Evolutionary conservation across 768 basidiomycete genomes (phyloP).

Genomic region (Rhizopogon vinicolor): DNA sequence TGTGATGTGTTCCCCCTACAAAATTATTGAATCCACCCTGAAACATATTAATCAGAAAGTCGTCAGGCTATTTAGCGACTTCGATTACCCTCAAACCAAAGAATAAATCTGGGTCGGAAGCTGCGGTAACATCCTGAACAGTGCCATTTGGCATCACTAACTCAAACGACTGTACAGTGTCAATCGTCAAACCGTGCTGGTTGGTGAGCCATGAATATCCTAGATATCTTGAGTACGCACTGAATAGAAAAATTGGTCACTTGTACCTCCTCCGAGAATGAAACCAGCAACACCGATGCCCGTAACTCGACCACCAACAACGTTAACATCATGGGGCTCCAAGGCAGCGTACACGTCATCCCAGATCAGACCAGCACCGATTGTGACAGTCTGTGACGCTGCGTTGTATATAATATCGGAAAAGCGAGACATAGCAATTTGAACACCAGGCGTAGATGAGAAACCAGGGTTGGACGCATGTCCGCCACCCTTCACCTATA

Average conservation of each 20-base stretch:
- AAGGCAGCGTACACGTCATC: slow-evolving; percentile 56
- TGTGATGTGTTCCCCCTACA: slow-evolving; percentile 11
- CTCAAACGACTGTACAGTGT: slow-evolving; percentile 48
- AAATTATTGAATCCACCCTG: slow-evolving; percentile 62
- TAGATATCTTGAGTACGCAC: slow-evolving; percentile 3
- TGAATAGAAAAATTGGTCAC: slow-evolving; percentile 22
- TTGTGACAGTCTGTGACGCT: slow-evolving; percentile 29
- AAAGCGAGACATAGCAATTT: slow-evolving; percentile 49
- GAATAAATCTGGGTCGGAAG: slow-evolving; percentile 31
- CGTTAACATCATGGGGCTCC: slow-evolving; percentile 41
- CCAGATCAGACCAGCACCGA: slow-evolving; percentile 51
- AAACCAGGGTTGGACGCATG: slow-evolving; percentile 50
- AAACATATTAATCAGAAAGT: not conserved
- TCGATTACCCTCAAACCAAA: slow-evolving; percentile 31
- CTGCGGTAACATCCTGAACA: slow-evolving; percentile 27
- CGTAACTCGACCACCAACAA: slow-evolving; percentile 51
- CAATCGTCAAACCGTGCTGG: slow-evolving; percentile 49
- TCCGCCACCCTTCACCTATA: slow-evolving; percentile 54
- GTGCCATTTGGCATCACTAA: slow-evolving; percentile 51
- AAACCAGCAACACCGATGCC: slow-evolving; percentile 56
- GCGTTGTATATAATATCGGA: slow-evolving; percentile 37
- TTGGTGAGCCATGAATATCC: slow-evolving; percentile 62
- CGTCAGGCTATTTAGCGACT: not conserved
- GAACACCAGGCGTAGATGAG: slow-evolving; percentile 53
- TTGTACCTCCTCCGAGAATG: slow-evolving; percentile 45